Base-by-base conservation (phyloP, 2,329 filamentous ascomycete genomes). In the Aspergillus melleus region DNA sequence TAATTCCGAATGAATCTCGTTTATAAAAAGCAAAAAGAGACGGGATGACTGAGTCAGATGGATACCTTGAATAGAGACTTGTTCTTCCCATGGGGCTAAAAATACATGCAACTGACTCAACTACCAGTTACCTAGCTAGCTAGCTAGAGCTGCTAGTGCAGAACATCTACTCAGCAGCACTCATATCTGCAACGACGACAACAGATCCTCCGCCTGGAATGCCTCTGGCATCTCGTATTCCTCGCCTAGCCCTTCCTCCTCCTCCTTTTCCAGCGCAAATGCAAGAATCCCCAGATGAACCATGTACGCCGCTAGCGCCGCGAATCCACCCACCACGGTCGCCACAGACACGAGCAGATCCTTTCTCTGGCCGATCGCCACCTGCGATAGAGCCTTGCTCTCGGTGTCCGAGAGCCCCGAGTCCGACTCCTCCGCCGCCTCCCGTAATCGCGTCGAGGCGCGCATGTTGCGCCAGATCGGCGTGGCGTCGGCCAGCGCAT, bases 381-480 rank as follows among this genome's bases (percentile, higher is more conserved):
- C 67, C 9, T 63, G 52, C 8, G 68, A 66, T 4, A 76, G 59
- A 4, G 62, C 61, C n/a, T 63, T 46, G 30, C 68, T 68, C 57
- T 77, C 71, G 2, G 59, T 32, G 0, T 55, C 49, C 3, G 71
- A 70, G 4, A 73, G 61, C 4, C 63, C 68, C 14, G 66, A 64
- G 14, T 69, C 65, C 8, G 64, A 57, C 2, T 70, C 65, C 61
- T 72, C 63, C 3, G 68, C 70, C 1, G 66, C 67, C 60, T 74
- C 65, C 68, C 64, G 81, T 64, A 71, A 70, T 61, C 67, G 76
- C 65, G 67, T 76, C 69, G 68, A 74, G 58, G 67, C 64, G 52
- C 76, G 75, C 11, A 77, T 67, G 36, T 73, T 73, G 44, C 68
- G 68, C 60, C 74, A 54, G 52, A 79, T 72, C 1, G 76, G 76